A percentile compares a stretch with the other conserved stretches of the same genome.
phyloP scores from a whole-genome alignment of 306 rosid species.

The Trifolium subterraneum region DNA sequence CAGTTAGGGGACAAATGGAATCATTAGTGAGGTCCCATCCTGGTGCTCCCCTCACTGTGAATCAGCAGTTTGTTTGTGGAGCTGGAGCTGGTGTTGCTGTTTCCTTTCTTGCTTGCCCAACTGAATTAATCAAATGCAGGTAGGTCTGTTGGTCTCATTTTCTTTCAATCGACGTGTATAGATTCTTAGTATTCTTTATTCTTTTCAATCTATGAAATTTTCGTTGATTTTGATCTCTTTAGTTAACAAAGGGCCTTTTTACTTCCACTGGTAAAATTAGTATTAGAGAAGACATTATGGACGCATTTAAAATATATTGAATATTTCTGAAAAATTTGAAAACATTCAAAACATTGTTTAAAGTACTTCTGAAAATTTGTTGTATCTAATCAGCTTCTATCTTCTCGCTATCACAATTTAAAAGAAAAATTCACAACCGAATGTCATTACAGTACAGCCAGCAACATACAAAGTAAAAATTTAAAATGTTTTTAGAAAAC shows the following conservation, averaged over 20 bases:
- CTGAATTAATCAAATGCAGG: constrained; percentile 98
- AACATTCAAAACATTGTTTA: no score
- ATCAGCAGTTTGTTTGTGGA: constrained; percentile 76
- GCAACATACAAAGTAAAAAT: no score
- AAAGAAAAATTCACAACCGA: no score
- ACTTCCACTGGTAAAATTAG: no score
- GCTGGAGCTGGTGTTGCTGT: constrained; percentile 98
- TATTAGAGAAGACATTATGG: no score
- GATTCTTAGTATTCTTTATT: neutral
- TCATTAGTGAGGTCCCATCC: constrained; percentile 75
- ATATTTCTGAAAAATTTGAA: no score
- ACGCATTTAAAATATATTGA: no score
- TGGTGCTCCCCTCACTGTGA: constrained; percentile 69
- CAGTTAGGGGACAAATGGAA: constrained; percentile 96
- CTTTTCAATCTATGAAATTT: neutral
- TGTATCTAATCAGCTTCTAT: no score
- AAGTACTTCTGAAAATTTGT: no score
- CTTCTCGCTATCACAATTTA: no score
- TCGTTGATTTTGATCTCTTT: constrained; percentile 17
- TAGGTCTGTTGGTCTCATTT: constrained; percentile 51
- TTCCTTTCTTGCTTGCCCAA: constrained; percentile 93
- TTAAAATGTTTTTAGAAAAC: no score
- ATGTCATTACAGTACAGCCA: neutral
- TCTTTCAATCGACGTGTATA: constrained; percentile 10
- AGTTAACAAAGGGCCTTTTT: no score